phyloP scores from a whole-genome alignment of 345 rosid genomes.

The Cardiospermum halicacabum region DNA sequence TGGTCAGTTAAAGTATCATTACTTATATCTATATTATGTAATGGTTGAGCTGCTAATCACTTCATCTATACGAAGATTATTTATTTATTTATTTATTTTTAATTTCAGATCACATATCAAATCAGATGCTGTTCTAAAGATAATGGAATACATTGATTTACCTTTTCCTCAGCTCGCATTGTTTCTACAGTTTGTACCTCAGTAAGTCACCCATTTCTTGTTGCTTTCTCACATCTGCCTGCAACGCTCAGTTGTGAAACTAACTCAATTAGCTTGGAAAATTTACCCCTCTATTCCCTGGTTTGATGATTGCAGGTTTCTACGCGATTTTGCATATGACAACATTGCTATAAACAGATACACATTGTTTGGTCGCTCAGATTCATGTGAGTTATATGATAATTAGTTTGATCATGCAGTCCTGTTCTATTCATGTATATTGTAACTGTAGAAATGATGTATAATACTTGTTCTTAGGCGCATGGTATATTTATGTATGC shows the following conservation, averaged over 20 bases:
- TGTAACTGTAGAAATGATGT: neutral
- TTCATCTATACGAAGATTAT: too few relatives aligned
- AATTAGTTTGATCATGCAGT: slow-evolving; percentile 2
- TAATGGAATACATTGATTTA: slow-evolving; percentile 76
- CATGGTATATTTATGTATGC: too few relatives aligned
- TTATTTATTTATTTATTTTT: too few relatives aligned
- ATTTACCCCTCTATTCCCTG: neutral
- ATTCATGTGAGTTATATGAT: slow-evolving; percentile 69
- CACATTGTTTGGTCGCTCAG: slow-evolving; percentile 68
- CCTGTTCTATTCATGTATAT: neutral
- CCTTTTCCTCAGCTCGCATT: slow-evolving; percentile 85
- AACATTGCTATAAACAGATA: slow-evolving; percentile 78
- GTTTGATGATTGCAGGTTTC: slow-evolving; percentile 43
- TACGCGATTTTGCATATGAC: slow-evolving; percentile 66
- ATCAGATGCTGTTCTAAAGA: slow-evolving; percentile 83
- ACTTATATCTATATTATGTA: too few relatives aligned
- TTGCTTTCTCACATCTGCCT: neutral
- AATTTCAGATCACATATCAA: slow-evolving; percentile 70
- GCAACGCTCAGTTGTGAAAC: slow-evolving; percentile 1
- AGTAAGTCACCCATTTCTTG: slow-evolving; percentile 40
- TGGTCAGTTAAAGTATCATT: neutral
- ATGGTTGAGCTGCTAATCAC: too few relatives aligned
- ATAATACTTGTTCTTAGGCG: neutral
- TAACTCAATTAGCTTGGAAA: neutral
- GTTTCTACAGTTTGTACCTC: slow-evolving; percentile 56